Evolutionary conservation across 768 basidiomycete genomes (phyloP).

Genomic region (Boletus sp.): DNA sequence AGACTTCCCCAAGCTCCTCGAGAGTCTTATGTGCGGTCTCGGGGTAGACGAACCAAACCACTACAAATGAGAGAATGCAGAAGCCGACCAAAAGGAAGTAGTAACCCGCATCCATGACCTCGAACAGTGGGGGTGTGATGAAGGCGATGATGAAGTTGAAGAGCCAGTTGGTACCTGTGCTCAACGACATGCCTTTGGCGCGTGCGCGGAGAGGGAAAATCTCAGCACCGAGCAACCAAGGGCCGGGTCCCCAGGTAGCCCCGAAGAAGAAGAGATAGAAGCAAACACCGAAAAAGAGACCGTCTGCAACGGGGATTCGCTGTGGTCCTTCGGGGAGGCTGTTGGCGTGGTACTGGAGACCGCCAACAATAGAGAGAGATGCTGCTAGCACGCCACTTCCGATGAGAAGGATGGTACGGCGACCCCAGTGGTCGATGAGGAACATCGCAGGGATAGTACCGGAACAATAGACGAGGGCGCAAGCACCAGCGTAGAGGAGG

Average conservation of each 20-base stretch:
- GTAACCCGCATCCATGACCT: slow-evolving; percentile 43
- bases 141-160: slow-evolving; percentile 43
- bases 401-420: slow-evolving; percentile 46
- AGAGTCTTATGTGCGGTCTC: slow-evolving; percentile 47
- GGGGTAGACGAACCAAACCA: slow-evolving; percentile 47
- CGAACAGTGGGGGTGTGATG: slow-evolving; percentile 58
- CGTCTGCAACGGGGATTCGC: slow-evolving; percentile 33
- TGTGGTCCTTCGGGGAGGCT: slow-evolving; percentile 34
- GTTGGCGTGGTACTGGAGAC: slow-evolving; percentile 45
- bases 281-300: slow-evolving; percentile 44
- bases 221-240: slow-evolving; percentile 53
- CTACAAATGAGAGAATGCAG: slow-evolving; percentile 41
- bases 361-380: slow-evolving; percentile 49
- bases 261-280: slow-evolving; percentile 60
- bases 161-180: slow-evolving; percentile 33
- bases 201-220: slow-evolving; percentile 43
- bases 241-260: slow-evolving; percentile 53
- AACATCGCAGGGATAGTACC: slow-evolving; percentile 54
- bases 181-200: slow-evolving; percentile 38
- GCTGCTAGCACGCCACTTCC: slow-evolving; percentile 43
- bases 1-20: slow-evolving; percentile 48
- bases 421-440: slow-evolving; percentile 50
- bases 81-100: slow-evolving; percentile 51
- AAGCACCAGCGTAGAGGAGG: slow-evolving; percentile 45
- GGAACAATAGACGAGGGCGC: slow-evolving; percentile 45